A percentile compares a stretch with the other conserved stretches of the same genome.
Conservation (phyloP, 441 rosid species). For the Metrosideros polymorpha region DNA sequence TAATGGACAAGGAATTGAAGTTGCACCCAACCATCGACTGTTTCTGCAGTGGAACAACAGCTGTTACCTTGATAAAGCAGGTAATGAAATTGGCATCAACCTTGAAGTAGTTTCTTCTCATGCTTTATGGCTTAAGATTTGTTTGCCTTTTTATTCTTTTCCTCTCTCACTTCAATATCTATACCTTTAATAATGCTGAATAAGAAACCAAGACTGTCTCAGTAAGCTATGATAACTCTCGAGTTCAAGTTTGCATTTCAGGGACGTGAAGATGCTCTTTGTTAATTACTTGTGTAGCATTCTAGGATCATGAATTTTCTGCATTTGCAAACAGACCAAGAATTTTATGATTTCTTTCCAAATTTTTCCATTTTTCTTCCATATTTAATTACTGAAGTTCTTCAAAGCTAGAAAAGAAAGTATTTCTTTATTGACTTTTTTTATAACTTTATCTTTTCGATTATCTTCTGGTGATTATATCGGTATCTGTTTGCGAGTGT, state of each 20-base stretch:
- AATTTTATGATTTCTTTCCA: not conserved
- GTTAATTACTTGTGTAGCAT: not conserved
- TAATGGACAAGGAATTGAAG: conserved; percentile 55
- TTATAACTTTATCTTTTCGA: not conserved
- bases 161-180: not conserved
- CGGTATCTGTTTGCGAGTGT: not conserved
- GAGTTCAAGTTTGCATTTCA: not conserved
- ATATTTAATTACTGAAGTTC: not conserved
- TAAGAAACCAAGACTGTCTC: not conserved
- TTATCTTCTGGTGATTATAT: not conserved
- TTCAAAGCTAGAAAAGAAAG: not conserved
- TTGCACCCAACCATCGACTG: conserved; percentile 61
- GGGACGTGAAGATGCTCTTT: not conserved
- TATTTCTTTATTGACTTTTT: not conserved
- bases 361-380: not conserved
- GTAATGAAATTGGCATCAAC: conserved; percentile 12
- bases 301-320: not conserved
- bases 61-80: conserved; percentile 65
- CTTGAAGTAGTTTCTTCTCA: not conserved
- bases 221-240: not conserved
- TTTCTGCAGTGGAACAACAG: conserved; percentile 76
- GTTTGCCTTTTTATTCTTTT: not conserved
- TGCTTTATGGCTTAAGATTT: not conserved
- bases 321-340: not conserved
- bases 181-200: not conserved